A percentile compares a stretch with the other conserved stretches of the same genome.
phyloP scores from a whole-genome alignment of 257 asterid species.

The Solanum boliviense region DNA sequence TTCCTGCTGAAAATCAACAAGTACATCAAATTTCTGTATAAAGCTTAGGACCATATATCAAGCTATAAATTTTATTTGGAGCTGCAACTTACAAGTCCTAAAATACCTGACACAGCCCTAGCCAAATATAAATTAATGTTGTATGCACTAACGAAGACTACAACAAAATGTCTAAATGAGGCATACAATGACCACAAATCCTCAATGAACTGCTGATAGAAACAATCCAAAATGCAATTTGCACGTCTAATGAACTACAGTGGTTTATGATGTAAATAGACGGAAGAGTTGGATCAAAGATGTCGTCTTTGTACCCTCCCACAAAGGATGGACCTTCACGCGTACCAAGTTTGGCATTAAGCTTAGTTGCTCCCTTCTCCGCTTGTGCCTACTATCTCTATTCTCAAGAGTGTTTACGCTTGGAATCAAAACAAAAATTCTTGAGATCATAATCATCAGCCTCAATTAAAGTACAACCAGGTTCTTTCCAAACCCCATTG shows the following conservation, averaged over 20 bases:
- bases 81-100: background rate
- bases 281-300: background rate
- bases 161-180: background rate
- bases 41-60: background rate
- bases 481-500: constrained; percentile 48
- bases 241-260: background rate
- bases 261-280: background rate
- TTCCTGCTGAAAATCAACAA: background rate
- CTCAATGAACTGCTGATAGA: background rate
- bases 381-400: background rate
- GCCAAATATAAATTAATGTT: background rate
- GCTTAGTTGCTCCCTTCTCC: background rate
- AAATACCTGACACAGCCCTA: background rate
- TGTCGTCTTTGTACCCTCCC: no score
- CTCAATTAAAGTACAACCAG: constrained; percentile 40
- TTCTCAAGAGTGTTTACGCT: background rate
- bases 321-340: background rate
- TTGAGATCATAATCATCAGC: constrained; percentile 12
- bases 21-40: background rate
- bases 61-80: background rate
- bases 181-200: background rate
- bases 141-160: background rate
- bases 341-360: background rate
- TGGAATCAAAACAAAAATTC: constrained; percentile 13
- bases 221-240: background rate